These are phyloP conservation scores for Saccharum hybrid DNA, from an alignment of 202 grass and related monocot species.

Conservation along the genomic window DNA sequence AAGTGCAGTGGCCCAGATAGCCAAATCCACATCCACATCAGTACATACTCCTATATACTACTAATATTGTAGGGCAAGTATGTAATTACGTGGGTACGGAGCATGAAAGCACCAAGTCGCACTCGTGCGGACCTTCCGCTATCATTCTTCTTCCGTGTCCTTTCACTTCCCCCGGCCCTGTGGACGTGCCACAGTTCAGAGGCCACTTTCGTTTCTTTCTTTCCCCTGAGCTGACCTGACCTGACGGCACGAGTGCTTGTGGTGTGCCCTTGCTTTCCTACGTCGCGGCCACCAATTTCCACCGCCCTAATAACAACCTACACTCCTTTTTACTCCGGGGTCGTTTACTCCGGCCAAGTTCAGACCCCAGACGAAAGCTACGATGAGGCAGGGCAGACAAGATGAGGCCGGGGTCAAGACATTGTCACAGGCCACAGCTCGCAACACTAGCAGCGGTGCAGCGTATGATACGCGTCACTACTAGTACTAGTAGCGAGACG, in stretches of 20 bases:
- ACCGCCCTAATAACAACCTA: background rate
- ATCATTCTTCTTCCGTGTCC: too few relatives aligned
- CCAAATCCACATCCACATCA: constrained; percentile 12
- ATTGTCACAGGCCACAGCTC: background rate
- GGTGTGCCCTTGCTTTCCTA: background rate
- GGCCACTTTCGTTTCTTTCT: background rate
- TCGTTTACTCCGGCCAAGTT: background rate
- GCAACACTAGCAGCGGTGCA: constrained; percentile 9
- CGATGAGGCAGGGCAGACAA: background rate
- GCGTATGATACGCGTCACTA: constrained; percentile 1
- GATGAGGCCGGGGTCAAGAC: background rate
- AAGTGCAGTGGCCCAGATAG: background rate
- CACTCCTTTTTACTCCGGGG: background rate
- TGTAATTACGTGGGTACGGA: background rate
- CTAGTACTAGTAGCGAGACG: background rate
- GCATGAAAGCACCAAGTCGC: background rate
- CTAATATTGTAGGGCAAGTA: background rate
- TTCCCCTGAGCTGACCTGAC: background rate
- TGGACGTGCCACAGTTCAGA: background rate
- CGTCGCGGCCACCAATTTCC: constrained; percentile 6
- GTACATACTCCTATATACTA: too few relatives aligned
- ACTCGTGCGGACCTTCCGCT: background rate
- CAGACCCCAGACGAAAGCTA: background rate
- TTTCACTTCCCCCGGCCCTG: background rate
- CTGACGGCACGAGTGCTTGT: background rate